A percentile compares a stretch with the other conserved stretches of the same genome.
phyloP scores from a whole-genome alignment of 202 grass and related monocot genomes.

The Carex sylvatica region DNA sequence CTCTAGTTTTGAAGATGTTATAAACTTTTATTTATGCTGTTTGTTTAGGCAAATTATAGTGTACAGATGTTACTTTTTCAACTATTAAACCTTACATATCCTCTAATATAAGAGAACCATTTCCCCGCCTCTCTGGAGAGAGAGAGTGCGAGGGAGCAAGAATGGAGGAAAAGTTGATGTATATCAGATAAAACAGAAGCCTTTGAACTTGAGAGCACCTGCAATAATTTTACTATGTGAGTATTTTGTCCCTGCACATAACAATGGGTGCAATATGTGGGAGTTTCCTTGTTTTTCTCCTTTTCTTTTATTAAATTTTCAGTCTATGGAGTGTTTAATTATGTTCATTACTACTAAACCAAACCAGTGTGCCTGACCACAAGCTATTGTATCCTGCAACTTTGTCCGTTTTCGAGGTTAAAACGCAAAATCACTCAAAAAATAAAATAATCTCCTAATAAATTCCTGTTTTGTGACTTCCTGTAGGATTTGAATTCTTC shows the following conservation, averaged over 20 bases:
- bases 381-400: neutral
- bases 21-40: neutral
- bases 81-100: neutral
- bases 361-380: neutral
- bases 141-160: too few species aligned
- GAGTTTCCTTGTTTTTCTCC: neutral
- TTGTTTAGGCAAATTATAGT: neutral
- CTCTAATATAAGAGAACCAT: neutral
- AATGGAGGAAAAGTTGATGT: neutral
- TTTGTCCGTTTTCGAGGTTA: neutral
- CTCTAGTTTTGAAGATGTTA: neutral
- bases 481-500: slow-evolving; percentile 72
- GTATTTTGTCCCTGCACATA: neutral
- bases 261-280: neutral
- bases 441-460: neutral
- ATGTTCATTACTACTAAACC: neutral
- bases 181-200: neutral
- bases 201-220: neutral
- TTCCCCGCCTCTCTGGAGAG: too few species aligned
- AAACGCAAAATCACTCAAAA: neutral
- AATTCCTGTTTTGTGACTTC: neutral
- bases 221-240: neutral
- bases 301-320: neutral
- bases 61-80: neutral
- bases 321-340: neutral